phyloP scores from a whole-genome alignment of 352 stramenopile species.

The Plasmopara muralis region DNA sequence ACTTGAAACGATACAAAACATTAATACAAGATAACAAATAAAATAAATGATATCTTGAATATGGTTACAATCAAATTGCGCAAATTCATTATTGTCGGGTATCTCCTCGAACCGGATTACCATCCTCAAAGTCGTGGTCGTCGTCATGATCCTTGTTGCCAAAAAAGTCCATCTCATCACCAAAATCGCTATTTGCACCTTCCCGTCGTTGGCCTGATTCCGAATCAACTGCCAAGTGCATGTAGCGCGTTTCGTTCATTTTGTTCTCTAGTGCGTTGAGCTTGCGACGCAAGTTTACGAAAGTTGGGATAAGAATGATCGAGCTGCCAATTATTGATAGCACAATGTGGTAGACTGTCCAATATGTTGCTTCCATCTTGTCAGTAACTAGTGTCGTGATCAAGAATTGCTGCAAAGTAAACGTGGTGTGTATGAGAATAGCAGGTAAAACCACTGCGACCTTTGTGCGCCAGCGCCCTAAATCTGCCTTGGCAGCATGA shows the following conservation, averaged over 20 bases:
- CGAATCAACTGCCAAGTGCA: slow-evolving; percentile 44
- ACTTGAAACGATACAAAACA: not conserved
- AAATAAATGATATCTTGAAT: not conserved
- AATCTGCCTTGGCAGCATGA: slow-evolving; percentile 13
- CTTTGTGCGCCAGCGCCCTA: slow-evolving; percentile 34
- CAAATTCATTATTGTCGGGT: not conserved
- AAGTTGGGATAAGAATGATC: slow-evolving; percentile 21
- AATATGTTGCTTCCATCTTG: slow-evolving; percentile 24
- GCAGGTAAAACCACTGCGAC: slow-evolving; percentile 32
- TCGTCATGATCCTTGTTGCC: slow-evolving; percentile 28
- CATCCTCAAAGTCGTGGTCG: not conserved
- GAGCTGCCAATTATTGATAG: slow-evolving; percentile 26
- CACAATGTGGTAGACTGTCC: slow-evolving; percentile 31
- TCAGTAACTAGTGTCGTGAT: slow-evolving; percentile 35
- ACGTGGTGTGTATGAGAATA: slow-evolving; percentile 50
- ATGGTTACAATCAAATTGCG: not conserved
- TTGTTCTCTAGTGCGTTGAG: slow-evolving; percentile 35
- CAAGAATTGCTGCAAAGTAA: slow-evolving; percentile 56
- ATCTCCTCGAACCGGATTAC: not conserved
- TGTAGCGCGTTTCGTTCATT: slow-evolving; percentile 41
- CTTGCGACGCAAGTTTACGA: slow-evolving; percentile 29
- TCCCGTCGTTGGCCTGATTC: slow-evolving; percentile 28
- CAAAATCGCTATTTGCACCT: slow-evolving; percentile 22
- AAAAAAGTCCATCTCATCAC: slow-evolving; percentile 29
- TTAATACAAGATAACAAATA: not conserved